Conservation (phyloP, 2,329 filamentous ascomycete genomes). For the Aspergillus ochraceus region DNA sequence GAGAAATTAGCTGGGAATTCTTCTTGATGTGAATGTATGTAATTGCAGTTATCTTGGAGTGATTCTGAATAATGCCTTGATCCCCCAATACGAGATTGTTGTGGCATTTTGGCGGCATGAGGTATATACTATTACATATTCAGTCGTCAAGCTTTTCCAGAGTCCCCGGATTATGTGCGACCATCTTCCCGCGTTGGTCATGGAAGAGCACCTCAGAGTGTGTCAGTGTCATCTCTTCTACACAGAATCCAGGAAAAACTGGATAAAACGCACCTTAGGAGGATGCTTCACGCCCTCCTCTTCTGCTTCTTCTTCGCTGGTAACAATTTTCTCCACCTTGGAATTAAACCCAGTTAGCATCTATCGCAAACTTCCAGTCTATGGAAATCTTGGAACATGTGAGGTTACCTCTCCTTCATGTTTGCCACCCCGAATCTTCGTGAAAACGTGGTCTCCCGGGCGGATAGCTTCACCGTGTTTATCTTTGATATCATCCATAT, state of each 20-base stretch:
- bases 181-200: slow-evolving; percentile 5
- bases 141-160: slow-evolving; percentile 1
- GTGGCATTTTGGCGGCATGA: too few species aligned
- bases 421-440: slow-evolving; percentile 3
- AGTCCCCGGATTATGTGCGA: slow-evolving; percentile 3
- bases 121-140: neutral
- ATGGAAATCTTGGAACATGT: neutral
- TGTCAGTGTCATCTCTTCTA: neutral
- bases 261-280: neutral
- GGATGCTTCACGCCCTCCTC: slow-evolving; percentile 4
- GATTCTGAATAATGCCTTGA: too few species aligned
- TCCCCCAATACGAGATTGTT: too few species aligned
- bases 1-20: too few species aligned
- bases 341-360: neutral
- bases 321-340: slow-evolving; percentile 2
- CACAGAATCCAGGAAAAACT: neutral
- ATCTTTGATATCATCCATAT: slow-evolving; percentile 6
- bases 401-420: slow-evolving; percentile 1
- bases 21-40: too few species aligned
- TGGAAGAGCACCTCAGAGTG: neutral
- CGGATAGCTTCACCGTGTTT: slow-evolving; percentile 1
- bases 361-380: too few species aligned
- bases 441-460: slow-evolving; percentile 4
- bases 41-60: too few species aligned
- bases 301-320: neutral